Conservation (phyloP, 352 stramenopile genomes). For the Globisporangium middletonii region DNA sequence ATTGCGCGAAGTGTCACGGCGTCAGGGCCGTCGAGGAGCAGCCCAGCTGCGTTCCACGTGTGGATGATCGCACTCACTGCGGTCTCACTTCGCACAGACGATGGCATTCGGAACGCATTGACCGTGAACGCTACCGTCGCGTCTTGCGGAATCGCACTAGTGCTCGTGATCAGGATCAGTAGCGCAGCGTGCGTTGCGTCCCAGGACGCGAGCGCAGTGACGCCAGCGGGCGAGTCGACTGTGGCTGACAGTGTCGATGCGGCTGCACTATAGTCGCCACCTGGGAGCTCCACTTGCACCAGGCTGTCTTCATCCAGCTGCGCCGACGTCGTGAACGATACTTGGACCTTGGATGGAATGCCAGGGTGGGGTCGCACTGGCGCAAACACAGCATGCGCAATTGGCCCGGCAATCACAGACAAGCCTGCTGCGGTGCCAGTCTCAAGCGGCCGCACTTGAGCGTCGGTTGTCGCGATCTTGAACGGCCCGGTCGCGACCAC, state of each 20-base stretch:
- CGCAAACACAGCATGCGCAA: conserved; percentile 26
- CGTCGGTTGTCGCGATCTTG: conserved; percentile 28
- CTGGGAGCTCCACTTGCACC: conserved; percentile 31
- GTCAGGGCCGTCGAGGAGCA: conserved; percentile 35
- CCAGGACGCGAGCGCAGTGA: conserved; percentile 35
- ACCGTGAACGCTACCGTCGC: conserved; percentile 28
- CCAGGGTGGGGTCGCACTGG: conserved; percentile 34
- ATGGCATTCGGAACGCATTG: conserved; percentile 37
- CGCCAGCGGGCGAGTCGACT: conserved; percentile 14
- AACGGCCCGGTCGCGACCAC: conserved; percentile 23
- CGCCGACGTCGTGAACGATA: conserved; percentile 48
- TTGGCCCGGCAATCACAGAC: conserved; percentile 22
- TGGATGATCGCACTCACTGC: conserved; percentile 25
- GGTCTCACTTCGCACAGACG: conserved; percentile 26
- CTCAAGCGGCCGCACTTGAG: conserved; percentile 29
- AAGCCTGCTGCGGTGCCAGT: conserved; percentile 19
- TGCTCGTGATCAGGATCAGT: conserved; percentile 29
- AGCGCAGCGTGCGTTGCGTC: conserved; percentile 23
- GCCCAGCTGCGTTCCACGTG: conserved; percentile 33
- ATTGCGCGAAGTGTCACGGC: conserved; percentile 25
- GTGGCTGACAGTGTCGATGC: conserved; percentile 17
- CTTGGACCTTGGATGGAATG: conserved; percentile 29
- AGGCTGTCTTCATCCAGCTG: conserved; percentile 29
- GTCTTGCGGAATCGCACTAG: conserved; percentile 20
- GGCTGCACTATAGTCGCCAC: conserved; percentile 31